These are phyloP conservation scores for Umbilicaria muhlenbergii DNA, from an alignment of 495 filamentous ascomycete genomes.

Conservation along the genomic window DNA sequence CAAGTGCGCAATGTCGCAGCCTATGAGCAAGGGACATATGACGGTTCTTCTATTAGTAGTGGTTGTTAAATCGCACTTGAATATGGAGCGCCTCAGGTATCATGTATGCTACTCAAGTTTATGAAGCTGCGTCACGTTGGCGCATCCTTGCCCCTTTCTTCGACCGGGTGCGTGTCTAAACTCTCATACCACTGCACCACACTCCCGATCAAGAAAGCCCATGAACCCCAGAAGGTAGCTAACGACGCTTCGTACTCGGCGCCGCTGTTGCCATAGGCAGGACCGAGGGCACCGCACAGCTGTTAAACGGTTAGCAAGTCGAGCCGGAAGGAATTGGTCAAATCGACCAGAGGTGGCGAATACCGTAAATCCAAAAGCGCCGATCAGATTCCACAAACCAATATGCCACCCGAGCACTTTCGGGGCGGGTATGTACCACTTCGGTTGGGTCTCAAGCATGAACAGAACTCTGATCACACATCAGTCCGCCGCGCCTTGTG, in stretches of 20 bases:
- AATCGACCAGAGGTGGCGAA: neutral
- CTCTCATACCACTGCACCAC: slow-evolving; percentile 51
- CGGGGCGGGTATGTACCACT: slow-evolving; percentile 47
- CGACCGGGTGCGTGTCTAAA: slow-evolving; percentile 43
- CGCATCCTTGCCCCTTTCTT: too few species aligned
- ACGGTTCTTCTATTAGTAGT: too few species aligned
- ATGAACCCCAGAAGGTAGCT: slow-evolving; percentile 53
- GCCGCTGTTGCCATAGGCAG: slow-evolving; percentile 27
- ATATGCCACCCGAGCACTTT: slow-evolving; percentile 46
- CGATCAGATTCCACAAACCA: slow-evolving; percentile 40
- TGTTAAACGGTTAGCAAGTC: neutral
- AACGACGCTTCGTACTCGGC: slow-evolving; percentile 39
- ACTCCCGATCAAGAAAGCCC: slow-evolving; percentile 54
- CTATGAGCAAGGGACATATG: too few species aligned
- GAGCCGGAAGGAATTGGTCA: neutral
- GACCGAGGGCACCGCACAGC: slow-evolving; percentile 49
- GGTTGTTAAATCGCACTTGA: too few species aligned
- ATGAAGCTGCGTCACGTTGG: too few species aligned
- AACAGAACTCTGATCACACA: slow-evolving; percentile 27
- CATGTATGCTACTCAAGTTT: too few species aligned
- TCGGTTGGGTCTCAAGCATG: slow-evolving; percentile 54
- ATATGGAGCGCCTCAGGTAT: too few species aligned
- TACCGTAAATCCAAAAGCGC: slow-evolving; percentile 49
- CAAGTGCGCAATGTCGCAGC: too few species aligned
- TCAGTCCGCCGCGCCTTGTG: neutral